These are phyloP conservation scores for Trichoderma koningii DNA, from an alignment of 2,329 filamentous ascomycete species.

Conservation along the genomic window DNA sequence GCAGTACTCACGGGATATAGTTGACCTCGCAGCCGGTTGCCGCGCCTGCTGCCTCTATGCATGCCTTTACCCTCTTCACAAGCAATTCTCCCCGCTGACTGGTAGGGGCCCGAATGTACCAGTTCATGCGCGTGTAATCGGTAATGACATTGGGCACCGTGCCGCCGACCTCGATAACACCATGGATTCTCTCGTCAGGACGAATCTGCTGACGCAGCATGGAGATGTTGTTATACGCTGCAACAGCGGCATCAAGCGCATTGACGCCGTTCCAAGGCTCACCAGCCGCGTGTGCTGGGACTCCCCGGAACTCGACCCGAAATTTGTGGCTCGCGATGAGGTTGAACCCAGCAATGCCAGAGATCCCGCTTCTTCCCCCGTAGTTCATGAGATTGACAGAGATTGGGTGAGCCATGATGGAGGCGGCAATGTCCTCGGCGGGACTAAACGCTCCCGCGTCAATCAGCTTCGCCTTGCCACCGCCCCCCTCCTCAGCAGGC, in stretches of 20 bases:
- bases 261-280: slow-evolving; percentile 44
- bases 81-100: slow-evolving; percentile 36
- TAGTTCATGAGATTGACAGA: slow-evolving; percentile 19
- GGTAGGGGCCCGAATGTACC: slow-evolving; percentile 43
- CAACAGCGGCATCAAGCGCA: slow-evolving; percentile 43
- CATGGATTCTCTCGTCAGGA: slow-evolving; percentile 43
- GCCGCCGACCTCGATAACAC: slow-evolving; percentile 43
- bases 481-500: slow-evolving; percentile 48
- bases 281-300: slow-evolving; percentile 41
- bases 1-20: slow-evolving; percentile 39
- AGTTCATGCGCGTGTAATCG: slow-evolving; percentile 44
- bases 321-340: slow-evolving; percentile 41
- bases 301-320: slow-evolving; percentile 39
- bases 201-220: slow-evolving; percentile 44
- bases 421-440: slow-evolving; percentile 33
- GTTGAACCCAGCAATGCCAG: slow-evolving; percentile 36
- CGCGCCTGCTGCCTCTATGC: slow-evolving; percentile 41
- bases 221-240: slow-evolving; percentile 41
- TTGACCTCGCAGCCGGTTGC: slow-evolving; percentile 42
- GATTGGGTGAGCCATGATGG: slow-evolving; percentile 38
- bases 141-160: slow-evolving; percentile 45
- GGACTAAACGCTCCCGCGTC: slow-evolving; percentile 36
- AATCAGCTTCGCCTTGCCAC: slow-evolving; percentile 42
- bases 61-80: slow-evolving; percentile 39
- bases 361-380: neutral